Evolutionary conservation across 106 monocot species (phyloP).

Genomic region (Agapanthus africanus): DNA sequence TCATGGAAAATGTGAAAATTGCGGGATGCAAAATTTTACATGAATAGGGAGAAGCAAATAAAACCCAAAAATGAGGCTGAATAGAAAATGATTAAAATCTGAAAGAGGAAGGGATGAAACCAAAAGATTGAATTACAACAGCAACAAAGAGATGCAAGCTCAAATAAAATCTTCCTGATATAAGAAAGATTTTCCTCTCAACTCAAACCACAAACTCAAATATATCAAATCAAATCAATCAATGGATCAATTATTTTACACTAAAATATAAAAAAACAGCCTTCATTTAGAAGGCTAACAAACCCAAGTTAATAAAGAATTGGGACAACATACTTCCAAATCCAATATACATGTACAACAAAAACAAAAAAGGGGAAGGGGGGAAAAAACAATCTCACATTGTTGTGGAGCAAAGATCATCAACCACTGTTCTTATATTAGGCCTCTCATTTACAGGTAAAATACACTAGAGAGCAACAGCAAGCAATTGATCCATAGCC

Average conservation of each 20-base stretch:
- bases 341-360: conserved; percentile 12
- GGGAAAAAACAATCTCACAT: conserved; percentile 30
- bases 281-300: conserved; percentile 27
- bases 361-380: neutral
- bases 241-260: conserved; percentile 54
- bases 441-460: conserved; percentile 78
- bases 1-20: too few species aligned
- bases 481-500: conserved; percentile 67
- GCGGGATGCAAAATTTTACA: too few species aligned
- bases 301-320: conserved; percentile 11
- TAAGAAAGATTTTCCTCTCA: conserved; percentile 2
- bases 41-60: too few species aligned
- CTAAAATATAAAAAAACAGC: conserved; percentile 18
- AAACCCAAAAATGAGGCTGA: too few species aligned
- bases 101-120: too few species aligned
- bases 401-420: conserved; percentile 69
- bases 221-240: conserved; percentile 42
- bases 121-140: too few species aligned
- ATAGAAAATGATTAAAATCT: too few species aligned
- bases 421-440: conserved; percentile 64
- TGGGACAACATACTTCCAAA: conserved; percentile 11
- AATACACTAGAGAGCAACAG: conserved; percentile 72
- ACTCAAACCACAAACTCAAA: conserved; percentile 10
- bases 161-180: too few species aligned
- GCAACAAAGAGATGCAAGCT: too few species aligned